Conservation (phyloP, 2,329 filamentous ascomycete species). For the Ophiostoma angusticollis region DNA sequence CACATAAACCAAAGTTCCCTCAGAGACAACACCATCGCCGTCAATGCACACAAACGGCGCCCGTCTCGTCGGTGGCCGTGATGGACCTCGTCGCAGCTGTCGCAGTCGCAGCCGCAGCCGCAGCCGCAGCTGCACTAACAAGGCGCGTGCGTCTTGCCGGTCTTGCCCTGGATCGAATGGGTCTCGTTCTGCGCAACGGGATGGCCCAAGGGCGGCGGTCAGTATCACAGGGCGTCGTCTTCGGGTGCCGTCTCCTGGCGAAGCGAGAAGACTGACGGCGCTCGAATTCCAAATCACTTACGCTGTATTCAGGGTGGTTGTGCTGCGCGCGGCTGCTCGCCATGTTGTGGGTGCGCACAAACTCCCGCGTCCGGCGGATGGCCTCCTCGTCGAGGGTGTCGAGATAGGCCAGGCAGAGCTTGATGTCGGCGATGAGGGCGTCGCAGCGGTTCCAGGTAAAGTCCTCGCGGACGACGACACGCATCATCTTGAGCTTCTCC, state of each 20-base stretch:
- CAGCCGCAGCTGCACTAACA: slow-evolving; percentile 47
- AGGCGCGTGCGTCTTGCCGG: slow-evolving; percentile 77
- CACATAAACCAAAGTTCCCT: no score
- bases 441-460: slow-evolving; percentile 77
- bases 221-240: slow-evolving; percentile 1
- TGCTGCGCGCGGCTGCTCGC: slow-evolving; percentile 40
- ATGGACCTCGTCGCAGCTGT: neutral
- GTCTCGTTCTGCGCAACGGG: slow-evolving; percentile 46
- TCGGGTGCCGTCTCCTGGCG: no score
- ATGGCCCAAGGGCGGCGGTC: neutral
- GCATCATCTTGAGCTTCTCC: slow-evolving; percentile 74
- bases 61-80: no score
- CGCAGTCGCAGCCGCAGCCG: no score
- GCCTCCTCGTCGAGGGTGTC: slow-evolving; percentile 60
- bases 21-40: no score
- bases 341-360: slow-evolving; percentile 44
- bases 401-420: slow-evolving; percentile 58
- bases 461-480: slow-evolving; percentile 85
- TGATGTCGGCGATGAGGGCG: slow-evolving; percentile 63
- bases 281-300: slow-evolving; percentile 22
- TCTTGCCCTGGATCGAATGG: slow-evolving; percentile 81
- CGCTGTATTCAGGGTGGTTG: slow-evolving; percentile 36
- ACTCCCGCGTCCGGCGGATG: slow-evolving; percentile 56
- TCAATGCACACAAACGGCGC: no score
- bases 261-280: no score